Evolutionary conservation across 2,329 filamentous ascomycete genomes (phyloP).

Genomic region (Colletotrichum sp.): DNA sequence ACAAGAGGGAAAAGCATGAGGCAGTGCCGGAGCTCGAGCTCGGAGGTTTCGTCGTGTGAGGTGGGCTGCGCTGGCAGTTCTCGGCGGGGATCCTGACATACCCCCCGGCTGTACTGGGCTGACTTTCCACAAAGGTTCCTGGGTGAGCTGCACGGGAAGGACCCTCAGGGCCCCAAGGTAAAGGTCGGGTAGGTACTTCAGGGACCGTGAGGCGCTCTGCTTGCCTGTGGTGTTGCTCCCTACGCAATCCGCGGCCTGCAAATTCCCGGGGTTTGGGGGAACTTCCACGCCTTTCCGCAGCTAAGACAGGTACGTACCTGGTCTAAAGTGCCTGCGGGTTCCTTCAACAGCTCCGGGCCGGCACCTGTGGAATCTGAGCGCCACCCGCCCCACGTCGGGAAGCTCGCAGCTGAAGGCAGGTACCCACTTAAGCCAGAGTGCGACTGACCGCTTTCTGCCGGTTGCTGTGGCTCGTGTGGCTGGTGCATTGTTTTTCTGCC

Average conservation of each 20-base stretch:
- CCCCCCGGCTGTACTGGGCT: constrained; percentile 1
- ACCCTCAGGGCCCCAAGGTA: not conserved
- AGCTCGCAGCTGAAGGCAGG: not conserved
- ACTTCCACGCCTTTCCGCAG: not conserved
- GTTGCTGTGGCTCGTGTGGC: constrained; percentile 17
- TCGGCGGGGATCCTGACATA: constrained; percentile 17
- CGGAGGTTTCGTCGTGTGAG: constrained; percentile 11
- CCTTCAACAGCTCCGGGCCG: not conserved
- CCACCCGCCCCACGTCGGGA: not conserved
- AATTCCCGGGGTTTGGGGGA: not conserved
- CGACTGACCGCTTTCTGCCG: constrained; percentile 14
- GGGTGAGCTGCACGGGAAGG: not conserved
- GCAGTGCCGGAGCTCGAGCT: constrained; percentile 17
- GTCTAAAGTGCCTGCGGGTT: not conserved
- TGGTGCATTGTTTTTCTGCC: constrained; percentile 21
- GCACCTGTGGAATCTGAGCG: not conserved
- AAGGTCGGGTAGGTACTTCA: not conserved
- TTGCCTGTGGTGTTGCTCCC: not conserved
- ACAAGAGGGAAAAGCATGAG: not conserved
- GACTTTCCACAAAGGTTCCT: not conserved
- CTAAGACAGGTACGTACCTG: not conserved
- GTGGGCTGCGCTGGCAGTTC: constrained; percentile 15
- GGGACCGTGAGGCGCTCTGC: not conserved
- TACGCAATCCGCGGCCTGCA: not conserved
- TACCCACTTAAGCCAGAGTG: not conserved